Percentiles rank a stretch among this genome's conserved stretches.
phyloP scores from a whole-genome alignment of 805 yeast species.

The Candida pseudofarinosa region DNA sequence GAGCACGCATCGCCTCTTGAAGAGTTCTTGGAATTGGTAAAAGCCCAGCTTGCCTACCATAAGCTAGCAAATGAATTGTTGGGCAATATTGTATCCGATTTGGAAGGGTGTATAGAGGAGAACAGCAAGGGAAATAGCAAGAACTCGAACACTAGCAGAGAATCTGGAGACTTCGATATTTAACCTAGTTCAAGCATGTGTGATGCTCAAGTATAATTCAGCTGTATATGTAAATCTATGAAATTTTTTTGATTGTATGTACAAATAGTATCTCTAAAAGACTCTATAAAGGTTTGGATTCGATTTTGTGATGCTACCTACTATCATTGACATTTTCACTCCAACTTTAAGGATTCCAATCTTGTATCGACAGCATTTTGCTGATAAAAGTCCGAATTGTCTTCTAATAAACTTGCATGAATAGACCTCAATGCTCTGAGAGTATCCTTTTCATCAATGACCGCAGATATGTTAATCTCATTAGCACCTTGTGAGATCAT shows the following conservation, averaged over 20 bases:
- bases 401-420: constrained; percentile 70
- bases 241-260: neutral
- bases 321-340: constrained; percentile 3
- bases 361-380: constrained; percentile 29
- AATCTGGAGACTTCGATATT: constrained; percentile 31
- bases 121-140: constrained; percentile 11
- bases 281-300: neutral
- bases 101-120: constrained; percentile 58
- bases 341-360: constrained; percentile 24
- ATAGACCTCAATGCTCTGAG: constrained; percentile 81
- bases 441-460: constrained; percentile 78
- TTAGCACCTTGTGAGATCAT: constrained; percentile 99
- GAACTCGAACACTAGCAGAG: constrained; percentile 17
- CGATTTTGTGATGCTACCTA: neutral
- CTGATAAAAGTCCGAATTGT: constrained; percentile 19
- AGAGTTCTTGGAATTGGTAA: constrained; percentile 62
- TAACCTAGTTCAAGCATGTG: constrained; percentile 6
- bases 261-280: neutral
- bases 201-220: neutral
- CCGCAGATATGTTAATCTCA: constrained; percentile 95
- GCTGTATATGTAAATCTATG: neutral
- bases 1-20: constrained; percentile 65
- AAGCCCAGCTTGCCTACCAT: constrained; percentile 79
- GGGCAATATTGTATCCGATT: constrained; percentile 58
- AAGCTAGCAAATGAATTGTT: constrained; percentile 69